Evolutionary conservation across 2,329 filamentous ascomycete genomes (phyloP), one percentile per base, ranked within the genome.

Genomic region (Fusarium penzigii): DNA sequence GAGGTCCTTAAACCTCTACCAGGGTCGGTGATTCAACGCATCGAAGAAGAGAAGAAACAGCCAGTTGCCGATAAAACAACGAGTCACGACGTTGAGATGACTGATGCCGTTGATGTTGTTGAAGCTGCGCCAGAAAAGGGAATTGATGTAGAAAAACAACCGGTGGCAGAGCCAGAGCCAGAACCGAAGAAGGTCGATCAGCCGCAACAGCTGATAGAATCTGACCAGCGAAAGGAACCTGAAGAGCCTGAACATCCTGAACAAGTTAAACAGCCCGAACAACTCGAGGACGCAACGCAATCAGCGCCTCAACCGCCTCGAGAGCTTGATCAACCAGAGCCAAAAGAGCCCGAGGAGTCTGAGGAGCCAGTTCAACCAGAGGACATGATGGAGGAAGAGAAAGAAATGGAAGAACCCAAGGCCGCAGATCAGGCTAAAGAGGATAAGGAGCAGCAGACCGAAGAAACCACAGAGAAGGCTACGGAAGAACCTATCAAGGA

Each of bases 1-100:
- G 70, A 74, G 16, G 72, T 80, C 66, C 61, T 81, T 8, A 75
- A 75, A 3, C 65, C 67, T 4, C 53, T 78, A 5, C 75, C 76
- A 0, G 68, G 73, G 5, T 56, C 55, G 16, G 43, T 51, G 17
- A 50, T 49, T 32, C 59, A 52, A 36, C 39, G 16, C 36, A n/a
- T 20, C 32, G 42, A 56, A 40, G 46, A 53, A 29, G 32, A 29
- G 9, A 44, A 54, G 20, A 49, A 52, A 29, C 32, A 46, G 7
- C 12, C 39, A 10, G 32, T 48, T 3, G 38, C 39, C 10, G 49
- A 49, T n/a, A 42, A 55, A 40, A 46, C 44, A 38, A 32, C 46
- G 6, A 49, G 50, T 5, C 44, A 52, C 10, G 55, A 63, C 20
- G 36, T 51, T 12, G 55, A 64, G 41, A 62, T 62, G 63, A 51